Evolutionary conservation across 2,329 filamentous ascomycete species (phyloP).

Genomic region (Fusarium proliferatum): DNA sequence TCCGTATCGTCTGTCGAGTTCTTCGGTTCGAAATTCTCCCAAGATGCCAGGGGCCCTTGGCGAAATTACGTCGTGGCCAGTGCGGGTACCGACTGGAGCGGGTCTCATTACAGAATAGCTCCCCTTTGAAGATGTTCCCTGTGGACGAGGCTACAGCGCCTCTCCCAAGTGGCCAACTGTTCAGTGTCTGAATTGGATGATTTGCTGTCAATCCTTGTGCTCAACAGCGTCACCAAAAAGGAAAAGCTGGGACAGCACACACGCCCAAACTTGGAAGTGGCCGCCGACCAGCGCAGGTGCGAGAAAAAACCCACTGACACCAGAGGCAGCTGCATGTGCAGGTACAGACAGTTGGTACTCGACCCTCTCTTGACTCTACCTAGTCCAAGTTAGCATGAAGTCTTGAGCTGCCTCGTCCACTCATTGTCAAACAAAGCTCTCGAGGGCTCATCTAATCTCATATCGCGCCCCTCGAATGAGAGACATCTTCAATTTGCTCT

Average conservation of each 20-base stretch:
- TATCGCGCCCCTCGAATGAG: constrained; percentile 29
- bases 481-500: constrained; percentile 26
- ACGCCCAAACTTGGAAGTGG: constrained; percentile 25
- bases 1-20: constrained; percentile 6
- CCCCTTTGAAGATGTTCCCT: constrained; percentile 6
- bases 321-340: constrained; percentile 12
- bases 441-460: constrained; percentile 27
- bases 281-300: constrained; percentile 17
- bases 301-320: constrained; percentile 7
- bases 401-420: constrained; percentile 21
- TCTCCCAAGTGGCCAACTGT: constrained; percentile 26
- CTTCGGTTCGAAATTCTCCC: constrained; percentile 24
- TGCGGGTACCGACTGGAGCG: constrained; percentile 40
- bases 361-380: constrained; percentile 2
- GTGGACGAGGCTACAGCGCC: constrained; percentile 9
- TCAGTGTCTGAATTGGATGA: constrained; percentile 12
- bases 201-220: constrained; percentile 7
- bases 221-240: constrained; percentile 3
- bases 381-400: constrained; percentile 13
- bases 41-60: constrained; percentile 34
- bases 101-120: constrained; percentile 43
- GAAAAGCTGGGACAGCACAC: constrained; percentile 18
- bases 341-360: neutral
- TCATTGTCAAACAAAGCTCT: constrained; percentile 36
- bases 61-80: constrained; percentile 45